Conservation (phyloP, 371 early-diverging fungal species). For the Apophysomyces variabilis region DNA sequence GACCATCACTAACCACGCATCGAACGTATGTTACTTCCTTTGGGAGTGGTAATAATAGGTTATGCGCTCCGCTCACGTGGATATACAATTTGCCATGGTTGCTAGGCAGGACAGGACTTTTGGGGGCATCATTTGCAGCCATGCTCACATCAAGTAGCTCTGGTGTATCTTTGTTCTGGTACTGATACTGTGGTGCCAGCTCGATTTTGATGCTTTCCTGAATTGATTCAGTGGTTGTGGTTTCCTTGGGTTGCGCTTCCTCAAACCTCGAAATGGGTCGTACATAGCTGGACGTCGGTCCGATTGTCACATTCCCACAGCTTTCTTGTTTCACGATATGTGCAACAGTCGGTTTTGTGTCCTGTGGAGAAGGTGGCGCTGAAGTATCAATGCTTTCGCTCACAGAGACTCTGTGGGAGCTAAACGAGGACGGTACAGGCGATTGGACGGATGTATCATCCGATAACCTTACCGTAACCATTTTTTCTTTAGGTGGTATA, state of each 20-base stretch:
- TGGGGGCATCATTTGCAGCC: neutral
- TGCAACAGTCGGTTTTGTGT: neutral
- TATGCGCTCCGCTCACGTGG: slow-evolving; percentile 36
- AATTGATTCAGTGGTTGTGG: neutral
- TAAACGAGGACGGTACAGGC: slow-evolving; percentile 20
- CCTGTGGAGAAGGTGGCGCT: slow-evolving; percentile 22
- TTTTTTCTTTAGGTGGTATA: neutral
- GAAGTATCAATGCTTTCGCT: slow-evolving; percentile 30
- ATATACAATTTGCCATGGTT: slow-evolving; percentile 39
- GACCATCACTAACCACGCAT: slow-evolving; percentile 43
- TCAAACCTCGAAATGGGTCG: slow-evolving; percentile 15
- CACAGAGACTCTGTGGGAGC: slow-evolving; percentile 17
- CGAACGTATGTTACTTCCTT: slow-evolving; percentile 45
- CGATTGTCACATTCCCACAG: slow-evolving; percentile 31
- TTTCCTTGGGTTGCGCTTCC: neutral
- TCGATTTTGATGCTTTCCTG: neutral
- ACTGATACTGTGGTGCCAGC: slow-evolving; percentile 9
- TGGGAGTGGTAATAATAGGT: slow-evolving; percentile 35
- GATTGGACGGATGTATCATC: slow-evolving; percentile 16
- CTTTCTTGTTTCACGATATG: neutral
- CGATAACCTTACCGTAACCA: neutral
- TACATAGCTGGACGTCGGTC: slow-evolving; percentile 22
- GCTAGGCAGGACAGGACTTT: neutral
- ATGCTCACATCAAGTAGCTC: neutral
- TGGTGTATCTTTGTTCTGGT: slow-evolving; percentile 5